A percentile compares a stretch with the other conserved stretches of the same genome.
These are phyloP conservation scores for Boechera stricta DNA, from an alignment of 345 rosid genomes.

Conservation along the genomic window DNA sequence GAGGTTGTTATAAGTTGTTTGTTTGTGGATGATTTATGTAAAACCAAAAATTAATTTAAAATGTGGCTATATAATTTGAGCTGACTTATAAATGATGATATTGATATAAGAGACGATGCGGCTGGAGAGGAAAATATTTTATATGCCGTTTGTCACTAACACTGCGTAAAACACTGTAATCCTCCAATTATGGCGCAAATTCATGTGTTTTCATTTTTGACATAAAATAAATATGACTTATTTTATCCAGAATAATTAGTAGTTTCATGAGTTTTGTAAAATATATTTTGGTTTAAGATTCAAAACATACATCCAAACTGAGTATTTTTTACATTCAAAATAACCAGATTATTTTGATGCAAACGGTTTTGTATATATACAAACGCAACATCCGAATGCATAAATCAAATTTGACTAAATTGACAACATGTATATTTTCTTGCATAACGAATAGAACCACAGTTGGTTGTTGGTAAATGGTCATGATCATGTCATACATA, in stretches of 20 bases:
- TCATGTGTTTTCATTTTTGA: not conserved
- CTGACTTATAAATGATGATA: conserved; percentile 14
- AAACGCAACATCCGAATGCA: too few species aligned
- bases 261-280: too few species aligned
- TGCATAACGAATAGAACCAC: not conserved
- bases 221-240: not conserved
- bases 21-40: not conserved
- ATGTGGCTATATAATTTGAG: not conserved
- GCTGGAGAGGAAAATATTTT: too few species aligned
- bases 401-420: too few species aligned
- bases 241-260: too few species aligned
- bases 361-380: too few species aligned
- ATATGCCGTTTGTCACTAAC: too few species aligned
- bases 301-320: too few species aligned
- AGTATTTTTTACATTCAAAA: too few species aligned
- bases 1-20: not conserved
- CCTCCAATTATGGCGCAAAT: not conserved
- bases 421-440: too few species aligned
- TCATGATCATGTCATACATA: not conserved
- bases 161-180: not conserved
- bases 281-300: too few species aligned
- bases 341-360: too few species aligned
- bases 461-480: not conserved
- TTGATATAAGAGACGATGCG: not conserved
- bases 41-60: not conserved